Evolutionary conservation across 179 eudicot species (phyloP), one percentile per base, ranked within the genome.

Genomic region (Nepenthes alata): DNA sequence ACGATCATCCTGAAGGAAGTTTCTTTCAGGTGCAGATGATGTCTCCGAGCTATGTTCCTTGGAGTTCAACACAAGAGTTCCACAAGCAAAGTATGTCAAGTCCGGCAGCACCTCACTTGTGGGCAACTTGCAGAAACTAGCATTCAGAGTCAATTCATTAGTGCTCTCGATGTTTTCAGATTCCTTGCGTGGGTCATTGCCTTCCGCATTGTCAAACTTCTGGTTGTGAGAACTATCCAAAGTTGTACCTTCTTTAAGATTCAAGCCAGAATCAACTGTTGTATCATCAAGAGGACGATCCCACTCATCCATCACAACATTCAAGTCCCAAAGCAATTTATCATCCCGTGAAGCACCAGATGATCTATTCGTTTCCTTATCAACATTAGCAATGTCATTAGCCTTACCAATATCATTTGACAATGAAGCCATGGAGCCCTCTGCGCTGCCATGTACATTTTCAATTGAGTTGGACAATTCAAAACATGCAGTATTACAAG

Each of bases 251-350:
- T 50, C 53, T n/a, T 6, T n/a, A 8, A 10, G 5, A 50, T 50
- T 50, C 11, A 50, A 50, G 53, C 72, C 58, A 55, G 58, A 34
- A 55, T 1, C 37, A 69, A 37, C 53, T 52, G 2, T 9, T 47
- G 55, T 39, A 69, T 70, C 75, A 66, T 83, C 86, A 49, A 49
- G 5, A 10, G 96, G 96, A 11, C 72, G 55, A 45, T 64, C 90
- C 90, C 94, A 86, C 48, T 75, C 84, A 54, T 82, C 85, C 85
- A 82, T 78, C 47, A 63, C 69, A 13, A 77, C 74, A 52, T 84
- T 86, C 62, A 88, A 61, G 72, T 88, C 96, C 96, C 96, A 88
- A 55, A 86, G 86, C 14, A 74, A 71, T 59, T 89, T 67, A 45
- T 38, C 70, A 66, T 68, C 78, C 60, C 72, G 72, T 1, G 56